Percentiles rank a stretch among this genome's conserved stretches.
These are phyloP conservation scores for Erysimum cheiri DNA, from an alignment of 441 rosid species.

Conservation along the genomic window DNA sequence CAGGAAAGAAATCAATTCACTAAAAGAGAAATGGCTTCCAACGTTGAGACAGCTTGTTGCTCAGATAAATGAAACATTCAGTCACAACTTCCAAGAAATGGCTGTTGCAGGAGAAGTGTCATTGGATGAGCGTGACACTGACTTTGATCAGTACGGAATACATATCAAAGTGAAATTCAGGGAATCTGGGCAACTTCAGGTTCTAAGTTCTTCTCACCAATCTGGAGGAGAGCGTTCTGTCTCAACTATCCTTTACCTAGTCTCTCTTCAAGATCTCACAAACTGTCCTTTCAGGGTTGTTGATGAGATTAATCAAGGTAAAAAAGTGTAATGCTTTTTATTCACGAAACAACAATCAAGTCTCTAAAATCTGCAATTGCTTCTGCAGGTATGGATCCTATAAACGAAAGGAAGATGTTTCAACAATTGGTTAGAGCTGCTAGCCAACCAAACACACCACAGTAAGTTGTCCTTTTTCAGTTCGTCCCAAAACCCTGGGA, in stretches of 20 bases:
- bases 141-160: slow-evolving; percentile 90
- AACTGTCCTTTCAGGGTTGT: slow-evolving; percentile 97
- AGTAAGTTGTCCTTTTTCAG: slow-evolving; percentile 51
- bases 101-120: slow-evolving; percentile 98
- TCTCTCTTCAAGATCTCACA: slow-evolving; percentile 97
- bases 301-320: slow-evolving; percentile 99
- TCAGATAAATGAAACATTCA: slow-evolving; percentile 85
- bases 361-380: slow-evolving; percentile 18
- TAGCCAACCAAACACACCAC: slow-evolving; percentile 93
- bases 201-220: slow-evolving; percentile 94
- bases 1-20: slow-evolving; percentile 67
- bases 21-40: slow-evolving; percentile 94
- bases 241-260: slow-evolving; percentile 94
- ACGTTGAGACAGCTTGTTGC: slow-evolving; percentile 83
- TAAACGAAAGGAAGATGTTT: slow-evolving; percentile 98
- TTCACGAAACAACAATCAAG: not conserved
- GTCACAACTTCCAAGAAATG: slow-evolving; percentile 95
- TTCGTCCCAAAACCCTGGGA: not conserved
- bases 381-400: slow-evolving; percentile 90
- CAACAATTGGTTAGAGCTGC: slow-evolving; percentile 97
- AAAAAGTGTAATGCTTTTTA: slow-evolving; percentile 5
- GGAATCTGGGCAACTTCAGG: slow-evolving; percentile 87
- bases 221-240: slow-evolving; percentile 99
- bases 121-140: slow-evolving; percentile 83
- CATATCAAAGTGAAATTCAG: slow-evolving; percentile 95